Conservation (phyloP, 2,329 filamentous ascomycete species). For the Pseudogymnoascus sp. region DNA sequence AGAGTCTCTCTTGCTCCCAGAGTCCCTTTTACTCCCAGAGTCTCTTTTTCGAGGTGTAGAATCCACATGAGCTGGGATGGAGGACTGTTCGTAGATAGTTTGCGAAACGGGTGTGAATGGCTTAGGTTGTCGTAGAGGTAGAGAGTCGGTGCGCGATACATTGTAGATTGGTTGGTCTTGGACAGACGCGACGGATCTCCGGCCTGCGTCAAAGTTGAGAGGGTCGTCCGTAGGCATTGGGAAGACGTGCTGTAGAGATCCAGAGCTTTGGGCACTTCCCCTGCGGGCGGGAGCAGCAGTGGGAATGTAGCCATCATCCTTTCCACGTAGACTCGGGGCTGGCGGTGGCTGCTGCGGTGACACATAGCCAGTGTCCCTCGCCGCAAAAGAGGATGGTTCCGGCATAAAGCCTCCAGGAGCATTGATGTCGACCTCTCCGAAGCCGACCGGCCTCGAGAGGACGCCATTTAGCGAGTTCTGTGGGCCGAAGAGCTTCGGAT, state of each 20-base stretch:
- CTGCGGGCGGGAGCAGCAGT: neutral
- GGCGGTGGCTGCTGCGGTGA: constrained; percentile 10
- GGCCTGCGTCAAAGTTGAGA: constrained; percentile 50
- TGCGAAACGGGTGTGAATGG: constrained; percentile 67
- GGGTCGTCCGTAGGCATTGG: constrained; percentile 62
- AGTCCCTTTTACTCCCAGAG: neutral
- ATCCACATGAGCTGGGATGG: neutral
- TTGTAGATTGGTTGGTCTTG: constrained; percentile 31
- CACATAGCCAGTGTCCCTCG: neutral
- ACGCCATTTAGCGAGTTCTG: constrained; percentile 53
- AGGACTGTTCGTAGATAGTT: constrained; percentile 52
- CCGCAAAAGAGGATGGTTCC: neutral
- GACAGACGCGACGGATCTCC: constrained; percentile 42
- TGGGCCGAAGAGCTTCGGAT: constrained; percentile 52
- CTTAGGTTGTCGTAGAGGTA: constrained; percentile 78
- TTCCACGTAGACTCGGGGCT: constrained; percentile 15
- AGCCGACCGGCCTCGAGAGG: constrained; percentile 50
- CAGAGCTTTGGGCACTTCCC: neutral
- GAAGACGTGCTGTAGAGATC: constrained; percentile 56
- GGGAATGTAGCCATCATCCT: neutral
- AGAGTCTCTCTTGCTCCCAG: neutral
- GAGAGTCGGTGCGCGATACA: constrained; percentile 40
- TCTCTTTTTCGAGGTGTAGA: constrained; percentile 7
- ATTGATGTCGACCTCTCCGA: constrained; percentile 35
- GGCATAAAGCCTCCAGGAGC: constrained; percentile 4